Base-by-base conservation (phyloP, 2,329 filamentous ascomycete genomes). In the Hansfordia pulvinata region DNA sequence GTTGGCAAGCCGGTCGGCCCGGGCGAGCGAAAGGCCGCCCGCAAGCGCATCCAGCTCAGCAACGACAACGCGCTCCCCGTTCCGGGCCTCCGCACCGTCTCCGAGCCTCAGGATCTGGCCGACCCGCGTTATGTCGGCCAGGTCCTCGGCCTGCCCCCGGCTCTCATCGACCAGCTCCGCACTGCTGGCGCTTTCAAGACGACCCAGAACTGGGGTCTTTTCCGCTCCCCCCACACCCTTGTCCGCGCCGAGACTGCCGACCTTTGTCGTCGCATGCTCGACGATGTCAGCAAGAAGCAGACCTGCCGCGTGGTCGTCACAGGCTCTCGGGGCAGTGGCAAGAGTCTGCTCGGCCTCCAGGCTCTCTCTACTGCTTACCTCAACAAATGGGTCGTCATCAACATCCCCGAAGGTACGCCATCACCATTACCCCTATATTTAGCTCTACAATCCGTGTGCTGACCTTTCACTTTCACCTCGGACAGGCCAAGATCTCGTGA, bases 51-150 rank as follows among this genome's bases (percentile, higher is more conserved):
- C 43, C 75, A 92, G 32, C 72, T 98, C 33, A 88, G 79, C 62
- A 98, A 96, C 58, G 80, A 82, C 52, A 96, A 93, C 56, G 90
- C 90, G 26, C 60, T 94, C 19, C 71, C 77, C 32, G 78, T 96
- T 6, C 47, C 61, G 14, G 79, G 72, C 8, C 61, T 93, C 39
- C 55, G 64, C 32, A 65, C 76, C 25, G 46, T 93, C 29, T 62
- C 54, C 9, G 47, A 54, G 8, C n/a, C n/a, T n/a, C 58, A 65
- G 35, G 67, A 63, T 22, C 56, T 77, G 53, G 51, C 64, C 11
- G 57, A 65, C 29, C 52, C 57, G 17, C 58, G 61, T 18, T 65
- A 69, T 26, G 56, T 66, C 8, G 83, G 80, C 19, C 66, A 66
- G 33, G 68, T 96, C 17, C 56, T 84, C 27, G 69, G 69, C 2